These are phyloP conservation scores for Wallacemonas collosoma DNA, from an alignment of 208 protist species.

Conservation along the genomic window DNA sequence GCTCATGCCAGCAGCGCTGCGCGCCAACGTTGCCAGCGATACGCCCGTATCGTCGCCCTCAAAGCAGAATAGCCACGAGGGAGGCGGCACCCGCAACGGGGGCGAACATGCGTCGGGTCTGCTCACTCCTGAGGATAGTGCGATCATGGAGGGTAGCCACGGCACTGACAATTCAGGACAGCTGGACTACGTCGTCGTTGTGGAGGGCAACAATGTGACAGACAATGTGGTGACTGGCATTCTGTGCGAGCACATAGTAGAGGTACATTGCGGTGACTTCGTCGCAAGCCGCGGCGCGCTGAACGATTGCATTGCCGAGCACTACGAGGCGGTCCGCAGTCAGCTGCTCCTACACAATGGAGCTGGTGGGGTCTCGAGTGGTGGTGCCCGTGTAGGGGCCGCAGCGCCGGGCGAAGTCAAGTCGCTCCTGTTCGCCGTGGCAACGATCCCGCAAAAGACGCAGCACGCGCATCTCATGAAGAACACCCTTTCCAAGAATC, in stretches of 20 bases:
- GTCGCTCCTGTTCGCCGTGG: conserved; percentile 37
- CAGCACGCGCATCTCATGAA: conserved; percentile 50
- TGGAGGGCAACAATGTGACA: conserved; percentile 69
- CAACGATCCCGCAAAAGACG: conserved; percentile 30
- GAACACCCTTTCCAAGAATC: conserved; percentile 73
- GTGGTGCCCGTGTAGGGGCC: neutral
- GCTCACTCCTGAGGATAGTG: conserved; percentile 10
- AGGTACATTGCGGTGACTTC: conserved; percentile 39
- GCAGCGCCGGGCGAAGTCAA: conserved; percentile 1
- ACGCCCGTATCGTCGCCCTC: neutral
- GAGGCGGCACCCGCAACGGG: neutral
- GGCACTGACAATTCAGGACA: neutral
- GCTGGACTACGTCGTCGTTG: conserved; percentile 35
- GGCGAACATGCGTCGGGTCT: neutral
- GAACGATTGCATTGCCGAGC: conserved; percentile 30
- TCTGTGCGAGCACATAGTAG: conserved; percentile 69
- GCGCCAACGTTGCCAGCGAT: neutral
- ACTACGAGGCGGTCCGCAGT: conserved; percentile 48
- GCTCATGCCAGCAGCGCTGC: neutral
- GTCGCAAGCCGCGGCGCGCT: conserved; percentile 36
- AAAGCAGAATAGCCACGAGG: neutral
- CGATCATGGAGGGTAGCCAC: conserved; percentile 2
- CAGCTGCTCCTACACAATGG: conserved; percentile 32
- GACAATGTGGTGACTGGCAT: conserved; percentile 55
- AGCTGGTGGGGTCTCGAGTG: neutral